Base-by-base conservation (phyloP, 1,139 yeast species). In the Saccharomycopsis hybrid region DNA sequence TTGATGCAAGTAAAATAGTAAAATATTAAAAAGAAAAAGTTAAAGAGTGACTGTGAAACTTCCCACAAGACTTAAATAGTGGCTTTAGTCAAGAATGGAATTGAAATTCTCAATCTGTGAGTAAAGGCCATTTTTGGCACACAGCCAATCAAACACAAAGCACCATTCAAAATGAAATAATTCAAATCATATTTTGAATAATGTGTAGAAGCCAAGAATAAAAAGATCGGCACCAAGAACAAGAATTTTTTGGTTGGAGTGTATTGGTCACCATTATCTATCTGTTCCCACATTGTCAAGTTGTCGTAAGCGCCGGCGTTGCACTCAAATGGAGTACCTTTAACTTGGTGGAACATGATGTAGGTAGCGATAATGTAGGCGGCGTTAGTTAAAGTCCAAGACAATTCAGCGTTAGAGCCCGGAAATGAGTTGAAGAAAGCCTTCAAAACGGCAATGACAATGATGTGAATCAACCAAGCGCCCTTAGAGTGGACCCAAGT, bases 201-300 rank as follows among this genome's bases (percentile, higher is more conserved):
- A 65, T 92, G 97, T 1, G 97, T 90, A 53, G 95, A 82, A 48
- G 89, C 74, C 59, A 92, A 74, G 62, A 92, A 92, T 61, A 92
- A 73, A 7, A 80, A 83, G 58, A 92, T 86, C 39, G 98, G 98
- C 13, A 92, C 96, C 54, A 87, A 80, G 71, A 90, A 78, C 59
- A 92, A 72, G 63, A 89, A 92, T 68, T 92, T 92, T 72, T 92
- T 89, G 30, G 96, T 82, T 4, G 98, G 98, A 0, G 98, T 92
- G 65, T 90, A 92, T 65, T 89, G 95, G 64, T 89, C 97, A 55
- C 97, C 98, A 61, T 90, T 84, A 66, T 92, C 97, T 57, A 92
- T 84, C 68, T 92, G 98, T 67, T 92, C 98, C 98, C 98, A 92
- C 97, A 92, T 87, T 31, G 97, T 92, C 60, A 92, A 75, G 62